Evolutionary conservation across 371 early-diverging fungal species (phyloP).

Genomic region (Polyrhizophydium stewartii): DNA sequence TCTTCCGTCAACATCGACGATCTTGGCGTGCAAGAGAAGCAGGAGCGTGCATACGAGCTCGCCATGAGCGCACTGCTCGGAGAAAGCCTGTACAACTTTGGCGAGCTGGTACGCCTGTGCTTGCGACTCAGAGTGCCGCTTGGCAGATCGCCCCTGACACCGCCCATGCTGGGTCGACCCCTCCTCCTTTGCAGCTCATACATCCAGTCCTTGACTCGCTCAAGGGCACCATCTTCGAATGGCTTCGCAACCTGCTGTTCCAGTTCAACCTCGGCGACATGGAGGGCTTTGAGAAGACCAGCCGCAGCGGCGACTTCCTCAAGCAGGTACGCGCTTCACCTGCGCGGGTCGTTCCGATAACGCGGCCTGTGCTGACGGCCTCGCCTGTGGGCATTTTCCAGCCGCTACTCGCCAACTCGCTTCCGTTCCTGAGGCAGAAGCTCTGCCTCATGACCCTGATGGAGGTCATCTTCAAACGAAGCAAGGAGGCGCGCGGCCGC

Average conservation of each 20-base stretch:
- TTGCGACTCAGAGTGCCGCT: neutral
- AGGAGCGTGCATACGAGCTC: conserved; percentile 87
- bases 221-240: conserved; percentile 72
- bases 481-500: conserved; percentile 67
- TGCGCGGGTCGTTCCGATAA: neutral
- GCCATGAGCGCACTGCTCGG: conserved; percentile 88
- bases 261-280: conserved; percentile 95
- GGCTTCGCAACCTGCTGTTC: conserved; percentile 80
- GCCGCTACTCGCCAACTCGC: conserved; percentile 71
- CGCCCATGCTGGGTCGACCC: neutral
- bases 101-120: conserved; percentile 75
- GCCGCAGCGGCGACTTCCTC: conserved; percentile 59
- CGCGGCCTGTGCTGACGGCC: neutral
- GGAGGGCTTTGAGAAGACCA: conserved; percentile 80
- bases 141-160: conserved; percentile 14
- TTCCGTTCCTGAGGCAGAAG: conserved; percentile 82
- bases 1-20: conserved; percentile 86
- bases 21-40: conserved; percentile 65
- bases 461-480: conserved; percentile 86
- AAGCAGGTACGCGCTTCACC: conserved; percentile 54
- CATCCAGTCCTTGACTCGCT: conserved; percentile 89
- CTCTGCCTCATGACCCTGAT: conserved; percentile 95
- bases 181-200: conserved; percentile 63
- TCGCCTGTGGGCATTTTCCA: conserved; percentile 24
- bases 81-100: conserved; percentile 97